Percentiles rank a stretch among this genome's conserved stretches.
These are phyloP conservation scores for Eimeria praecox DNA, from an alignment of 169 alveolate species.

Conservation along the genomic window DNA sequence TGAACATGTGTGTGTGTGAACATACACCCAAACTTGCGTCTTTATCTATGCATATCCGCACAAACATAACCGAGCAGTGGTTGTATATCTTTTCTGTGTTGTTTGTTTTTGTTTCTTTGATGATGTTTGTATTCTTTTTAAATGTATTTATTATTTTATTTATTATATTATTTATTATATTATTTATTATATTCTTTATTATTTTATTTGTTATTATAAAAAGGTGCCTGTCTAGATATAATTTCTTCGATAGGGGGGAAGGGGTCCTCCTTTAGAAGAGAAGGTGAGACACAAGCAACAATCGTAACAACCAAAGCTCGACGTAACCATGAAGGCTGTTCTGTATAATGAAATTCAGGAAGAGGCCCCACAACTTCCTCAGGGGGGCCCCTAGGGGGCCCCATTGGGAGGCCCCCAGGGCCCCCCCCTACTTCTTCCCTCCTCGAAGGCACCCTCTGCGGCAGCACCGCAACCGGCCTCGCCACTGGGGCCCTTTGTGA, in stretches of 20 bases:
- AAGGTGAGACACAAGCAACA: constrained; percentile 12
- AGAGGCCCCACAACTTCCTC: background rate
- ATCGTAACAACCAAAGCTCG: background rate
- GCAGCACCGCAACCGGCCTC: constrained; percentile 35
- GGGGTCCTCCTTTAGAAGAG: constrained; percentile 1
- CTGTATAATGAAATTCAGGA: constrained; percentile 6
- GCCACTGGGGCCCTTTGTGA: constrained; percentile 8
- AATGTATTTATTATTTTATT: no score
- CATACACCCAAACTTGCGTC: background rate
- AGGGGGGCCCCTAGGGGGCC: background rate
- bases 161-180: no score
- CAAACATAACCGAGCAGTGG: background rate
- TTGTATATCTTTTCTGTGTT: no score
- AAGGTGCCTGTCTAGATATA: background rate
- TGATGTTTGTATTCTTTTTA: no score
- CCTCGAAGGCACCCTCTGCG: background rate
- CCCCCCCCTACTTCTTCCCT: background rate
- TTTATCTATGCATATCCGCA: background rate
- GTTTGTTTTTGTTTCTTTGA: no score
- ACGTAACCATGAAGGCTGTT: constrained; percentile 1
- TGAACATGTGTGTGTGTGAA: no score
- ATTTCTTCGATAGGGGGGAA: constrained; percentile 16
- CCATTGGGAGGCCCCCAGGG: no score
- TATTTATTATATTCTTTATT: no score
- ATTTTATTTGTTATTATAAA: background rate